These are phyloP conservation scores for Thermochaetoides thermophila DNA, from an alignment of 495 filamentous ascomycete genomes.

Conservation along the genomic window DNA sequence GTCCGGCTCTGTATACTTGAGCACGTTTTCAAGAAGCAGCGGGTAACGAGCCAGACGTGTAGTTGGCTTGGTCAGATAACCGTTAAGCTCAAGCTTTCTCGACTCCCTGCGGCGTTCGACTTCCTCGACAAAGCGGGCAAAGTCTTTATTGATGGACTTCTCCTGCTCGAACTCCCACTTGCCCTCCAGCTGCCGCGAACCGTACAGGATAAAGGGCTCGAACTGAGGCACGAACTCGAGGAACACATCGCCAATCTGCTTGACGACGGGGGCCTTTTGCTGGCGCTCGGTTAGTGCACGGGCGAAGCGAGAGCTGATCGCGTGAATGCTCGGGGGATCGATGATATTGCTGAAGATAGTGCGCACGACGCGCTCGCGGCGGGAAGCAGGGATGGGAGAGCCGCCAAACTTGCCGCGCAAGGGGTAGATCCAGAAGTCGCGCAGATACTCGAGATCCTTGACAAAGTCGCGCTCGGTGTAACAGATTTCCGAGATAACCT, in stretches of 20 bases:
- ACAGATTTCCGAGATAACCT: slow-evolving; percentile 95
- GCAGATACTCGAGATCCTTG: slow-evolving; percentile 94
- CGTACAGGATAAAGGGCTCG: slow-evolving; percentile 92
- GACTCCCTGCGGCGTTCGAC: slow-evolving; percentile 93
- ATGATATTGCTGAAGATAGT: slow-evolving; percentile 94
- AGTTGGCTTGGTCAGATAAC: slow-evolving; percentile 95
- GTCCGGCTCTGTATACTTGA: slow-evolving; percentile 74
- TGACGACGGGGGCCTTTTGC: slow-evolving; percentile 75
- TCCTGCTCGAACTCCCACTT: slow-evolving; percentile 98
- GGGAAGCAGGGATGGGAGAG: slow-evolving; percentile 79
- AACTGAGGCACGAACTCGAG: slow-evolving; percentile 82
- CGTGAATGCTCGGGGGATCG: slow-evolving; percentile 63
- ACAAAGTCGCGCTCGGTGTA: slow-evolving; percentile 99
- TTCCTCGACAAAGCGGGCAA: slow-evolving; percentile 89
- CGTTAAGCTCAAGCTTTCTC: slow-evolving; percentile 91
- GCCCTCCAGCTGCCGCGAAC: slow-evolving; percentile 87
- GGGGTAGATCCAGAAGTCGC: slow-evolving; percentile 98
- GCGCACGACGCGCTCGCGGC: slow-evolving; percentile 78
- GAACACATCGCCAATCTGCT: slow-evolving; percentile 89
- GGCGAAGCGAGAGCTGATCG: slow-evolving; percentile 75
- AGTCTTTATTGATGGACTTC: slow-evolving; percentile 68
- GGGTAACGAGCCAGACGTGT: slow-evolving; percentile 93
- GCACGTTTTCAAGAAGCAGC: slow-evolving; percentile 76
- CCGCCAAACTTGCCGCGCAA: slow-evolving; percentile 51
- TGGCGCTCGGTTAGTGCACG: slow-evolving; percentile 80